These are phyloP conservation scores for Penicillium janthinellum DNA, from an alignment of 2,329 filamentous ascomycete species.

Conservation along the genomic window DNA sequence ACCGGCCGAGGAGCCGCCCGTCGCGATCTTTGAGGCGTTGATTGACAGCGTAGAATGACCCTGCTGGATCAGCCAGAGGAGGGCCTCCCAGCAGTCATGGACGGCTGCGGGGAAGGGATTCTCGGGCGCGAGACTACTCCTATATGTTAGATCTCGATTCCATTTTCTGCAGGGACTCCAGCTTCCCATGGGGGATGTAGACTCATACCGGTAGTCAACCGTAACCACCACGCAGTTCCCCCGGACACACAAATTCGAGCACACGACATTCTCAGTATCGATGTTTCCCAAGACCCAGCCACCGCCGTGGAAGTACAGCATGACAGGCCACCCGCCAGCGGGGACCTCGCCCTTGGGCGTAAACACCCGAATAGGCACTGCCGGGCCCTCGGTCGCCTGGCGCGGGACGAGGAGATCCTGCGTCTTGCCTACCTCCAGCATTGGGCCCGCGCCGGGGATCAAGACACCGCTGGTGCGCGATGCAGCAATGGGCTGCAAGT, in stretches of 20 bases:
- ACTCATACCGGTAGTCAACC: conserved; percentile 56
- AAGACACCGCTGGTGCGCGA: conserved; percentile 56
- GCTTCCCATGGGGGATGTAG: background rate
- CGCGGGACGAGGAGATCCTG: conserved; percentile 50
- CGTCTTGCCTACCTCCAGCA: conserved; percentile 51
- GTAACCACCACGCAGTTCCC: conserved; percentile 57
- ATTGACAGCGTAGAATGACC: conserved; percentile 42
- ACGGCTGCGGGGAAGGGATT: conserved; percentile 59
- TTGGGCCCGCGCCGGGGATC: conserved; percentile 55
- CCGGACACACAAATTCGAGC: conserved; percentile 56
- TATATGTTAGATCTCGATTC: background rate
- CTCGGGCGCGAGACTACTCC: conserved; percentile 57
- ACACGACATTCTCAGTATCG: conserved; percentile 60
- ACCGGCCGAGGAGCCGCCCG: conserved; percentile 55
- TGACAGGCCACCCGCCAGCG: conserved; percentile 55
- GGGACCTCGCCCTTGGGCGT: conserved; percentile 52
- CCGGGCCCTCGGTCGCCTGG: conserved; percentile 50
- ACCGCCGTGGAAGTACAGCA: conserved; percentile 61
- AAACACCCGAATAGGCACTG: conserved; percentile 54
- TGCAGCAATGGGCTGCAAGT: conserved; percentile 55
- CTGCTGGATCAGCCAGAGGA: conserved; percentile 51
- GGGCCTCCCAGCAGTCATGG: conserved; percentile 59
- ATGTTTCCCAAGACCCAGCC: conserved; percentile 63
- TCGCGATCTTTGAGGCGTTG: conserved; percentile 50
- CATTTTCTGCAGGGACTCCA: background rate